Conservation (phyloP, 371 early-diverging fungal species). For the Rhizopus delemar region DNA sequence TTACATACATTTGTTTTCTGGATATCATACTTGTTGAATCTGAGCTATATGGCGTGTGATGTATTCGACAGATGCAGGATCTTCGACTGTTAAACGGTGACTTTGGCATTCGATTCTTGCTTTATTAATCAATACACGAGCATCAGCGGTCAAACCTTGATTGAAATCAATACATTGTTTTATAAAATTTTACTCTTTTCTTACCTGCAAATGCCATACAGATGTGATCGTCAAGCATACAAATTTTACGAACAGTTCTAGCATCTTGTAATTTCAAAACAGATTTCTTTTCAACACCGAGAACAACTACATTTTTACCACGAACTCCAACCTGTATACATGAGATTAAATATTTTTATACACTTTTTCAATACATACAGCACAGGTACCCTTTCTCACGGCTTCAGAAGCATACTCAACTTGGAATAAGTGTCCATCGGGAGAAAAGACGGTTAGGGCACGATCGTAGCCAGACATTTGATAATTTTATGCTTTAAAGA, state of each 20-base stretch:
- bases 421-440: constrained; percentile 99
- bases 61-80: constrained; percentile 97
- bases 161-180: constrained; percentile 85
- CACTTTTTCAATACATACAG: constrained; percentile 61
- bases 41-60: constrained; percentile 97
- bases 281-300: constrained; percentile 98
- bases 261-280: constrained; percentile 96
- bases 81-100: constrained; percentile 95
- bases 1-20: constrained; percentile 31
- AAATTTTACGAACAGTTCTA: constrained; percentile 95
- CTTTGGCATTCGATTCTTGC: constrained; percentile 98
- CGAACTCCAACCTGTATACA: constrained; percentile 90
- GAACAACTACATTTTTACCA: constrained; percentile 88
- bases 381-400: constrained; percentile 97
- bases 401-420: constrained; percentile 99
- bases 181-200: background rate
- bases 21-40: constrained; percentile 81
- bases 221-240: constrained; percentile 95
- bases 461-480: constrained; percentile 77
- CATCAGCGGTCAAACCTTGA: constrained; percentile 90
- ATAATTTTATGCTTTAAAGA: no score
- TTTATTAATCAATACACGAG: constrained; percentile 94
- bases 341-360: constrained; percentile 1
- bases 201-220: constrained; percentile 88
- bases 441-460: constrained; percentile 98